These are phyloP conservation scores for Sporisorium exsertum DNA, from an alignment of 1,284 basidiomycete species.

Conservation along the genomic window DNA sequence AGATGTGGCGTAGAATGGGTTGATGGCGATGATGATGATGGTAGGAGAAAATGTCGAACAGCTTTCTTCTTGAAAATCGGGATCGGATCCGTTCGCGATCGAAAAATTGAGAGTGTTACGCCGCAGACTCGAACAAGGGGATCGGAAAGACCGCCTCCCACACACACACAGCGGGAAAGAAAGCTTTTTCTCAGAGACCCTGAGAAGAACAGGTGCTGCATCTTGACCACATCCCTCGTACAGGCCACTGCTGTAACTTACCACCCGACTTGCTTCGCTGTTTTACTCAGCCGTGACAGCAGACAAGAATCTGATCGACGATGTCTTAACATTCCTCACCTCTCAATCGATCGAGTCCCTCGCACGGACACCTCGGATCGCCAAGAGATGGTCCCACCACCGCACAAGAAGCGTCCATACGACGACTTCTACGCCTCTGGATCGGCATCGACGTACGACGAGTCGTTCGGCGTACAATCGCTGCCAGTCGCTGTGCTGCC, in stretches of 20 bases:
- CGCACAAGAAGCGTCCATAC: slow-evolving; percentile 28
- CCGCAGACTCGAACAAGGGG: not conserved
- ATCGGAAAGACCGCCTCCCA: not conserved
- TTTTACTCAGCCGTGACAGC: not conserved
- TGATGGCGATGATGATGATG: not conserved
- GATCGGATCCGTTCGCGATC: not conserved
- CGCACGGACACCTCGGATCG: too few species aligned
- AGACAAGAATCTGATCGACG: not conserved
- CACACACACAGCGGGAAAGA: not conserved
- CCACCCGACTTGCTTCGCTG: not conserved
- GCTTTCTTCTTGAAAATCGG: slow-evolving; percentile 1
- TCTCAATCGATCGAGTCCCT: too few species aligned
- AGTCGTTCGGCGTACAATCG: slow-evolving; percentile 50
- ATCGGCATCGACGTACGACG: slow-evolving; percentile 14
- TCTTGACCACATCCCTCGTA: not conserved
- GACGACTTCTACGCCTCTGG: not conserved
- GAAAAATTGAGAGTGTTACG: not conserved
- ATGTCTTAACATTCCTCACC: not conserved
- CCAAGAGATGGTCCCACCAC: not conserved
- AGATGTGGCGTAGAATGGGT: not conserved
- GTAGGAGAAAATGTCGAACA: not conserved
- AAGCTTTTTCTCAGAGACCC: slow-evolving; percentile 1
- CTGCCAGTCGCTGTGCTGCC: slow-evolving; percentile 60
- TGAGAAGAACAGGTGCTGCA: not conserved
- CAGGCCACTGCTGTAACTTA: too few species aligned